Evolutionary conservation across 2,329 filamentous ascomycete genomes (phyloP), one percentile per base, ranked within the genome.

Genomic region (Hirsutella rhossiliensis): DNA sequence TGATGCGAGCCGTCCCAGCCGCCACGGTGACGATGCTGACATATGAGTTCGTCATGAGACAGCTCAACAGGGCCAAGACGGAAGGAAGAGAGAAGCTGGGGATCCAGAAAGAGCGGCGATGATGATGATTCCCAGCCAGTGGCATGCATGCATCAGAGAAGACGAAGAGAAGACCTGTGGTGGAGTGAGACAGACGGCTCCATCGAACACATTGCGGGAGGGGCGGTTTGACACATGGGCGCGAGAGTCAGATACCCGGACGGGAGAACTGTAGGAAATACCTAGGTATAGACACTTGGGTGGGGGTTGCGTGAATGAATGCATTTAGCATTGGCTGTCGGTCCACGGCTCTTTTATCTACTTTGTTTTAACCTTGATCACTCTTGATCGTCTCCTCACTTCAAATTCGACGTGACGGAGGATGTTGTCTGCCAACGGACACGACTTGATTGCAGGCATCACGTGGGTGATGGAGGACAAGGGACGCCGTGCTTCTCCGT

Each of bases 11-110:
- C 8, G 83, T 98, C 12, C 92, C 92, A 29, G 88, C 92, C 19
- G 90, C 92, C 18, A 94, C 94, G 56, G 95, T 94, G 23, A 98
- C 92, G 3, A 94, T 98, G 83, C 73, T 97, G 59, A 97, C 90
- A 12, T 98, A 95, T 59, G 92, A 98, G 66, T 92, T 83, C 54
- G 66, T 73, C 41, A 79, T 79, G 76, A 65, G 69, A 43, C 60
- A 65, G 44, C 61, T 79, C 18, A 73, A 72, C 48, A 58, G 63
- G 45, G 58, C 61, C 27, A 66, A 66, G 52, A 49, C 55, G 3
- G 62, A 67, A 13, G 69, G 67, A 41, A 58, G 54, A 42, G 56
- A 56, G 30, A 66, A 62, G 50, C 38, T 54, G 17, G 49, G 54
- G 18, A 44, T 49, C 42, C 41, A 53, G 6, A 48, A 45, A 36